A percentile compares a stretch with the other conserved stretches of the same genome.
phyloP scores from a whole-genome alignment of 73 alveolate genomes.

The Halteria grandinella region DNA sequence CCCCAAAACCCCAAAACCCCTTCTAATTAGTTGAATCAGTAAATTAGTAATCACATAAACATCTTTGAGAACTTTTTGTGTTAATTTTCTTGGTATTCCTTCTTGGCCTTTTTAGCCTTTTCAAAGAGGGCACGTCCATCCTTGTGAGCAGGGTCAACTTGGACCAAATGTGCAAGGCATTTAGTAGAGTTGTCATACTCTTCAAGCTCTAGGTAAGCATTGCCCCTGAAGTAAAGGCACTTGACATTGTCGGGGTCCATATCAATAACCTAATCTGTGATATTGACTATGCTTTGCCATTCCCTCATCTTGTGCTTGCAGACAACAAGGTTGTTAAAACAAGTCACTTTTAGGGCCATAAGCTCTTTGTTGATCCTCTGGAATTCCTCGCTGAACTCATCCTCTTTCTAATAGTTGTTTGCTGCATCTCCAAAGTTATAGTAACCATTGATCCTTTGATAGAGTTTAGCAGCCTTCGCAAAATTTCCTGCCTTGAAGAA shows the following conservation, averaged over 20 bases:
- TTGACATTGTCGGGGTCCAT: slow-evolving; percentile 32
- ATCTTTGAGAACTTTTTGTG: slow-evolving; percentile 46
- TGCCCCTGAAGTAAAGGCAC: slow-evolving; percentile 57
- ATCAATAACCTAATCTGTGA: slow-evolving; percentile 2
- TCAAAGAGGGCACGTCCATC: slow-evolving; percentile 41
- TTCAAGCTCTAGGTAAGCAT: slow-evolving; percentile 52
- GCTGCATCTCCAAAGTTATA: slow-evolving; percentile 66
- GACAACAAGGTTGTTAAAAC: slow-evolving; percentile 64
- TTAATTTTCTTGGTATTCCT: slow-evolving; percentile 14
- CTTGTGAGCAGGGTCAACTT: slow-evolving; percentile 53
- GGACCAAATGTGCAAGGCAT: neutral
- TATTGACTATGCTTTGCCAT: slow-evolving; percentile 41
- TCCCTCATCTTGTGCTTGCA: slow-evolving; percentile 57
- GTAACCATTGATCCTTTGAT: slow-evolving; percentile 63
- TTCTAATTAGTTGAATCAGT: neutral
- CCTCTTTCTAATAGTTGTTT: slow-evolving; percentile 63
- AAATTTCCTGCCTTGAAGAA: slow-evolving; percentile 53
- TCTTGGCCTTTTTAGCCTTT: slow-evolving; percentile 24
- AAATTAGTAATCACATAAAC: slow-evolving; percentile 16
- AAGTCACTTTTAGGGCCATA: neutral
- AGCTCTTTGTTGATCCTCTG: slow-evolving; percentile 9
- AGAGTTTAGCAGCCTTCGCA: slow-evolving; percentile 65
- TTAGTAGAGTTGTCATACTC: slow-evolving; percentile 55
- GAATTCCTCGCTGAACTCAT: slow-evolving; percentile 54
- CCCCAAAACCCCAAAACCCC: neutral